Base-by-base conservation (phyloP, 371 early-diverging fungal genomes). In the Nosema muscidifuracis region DNA sequence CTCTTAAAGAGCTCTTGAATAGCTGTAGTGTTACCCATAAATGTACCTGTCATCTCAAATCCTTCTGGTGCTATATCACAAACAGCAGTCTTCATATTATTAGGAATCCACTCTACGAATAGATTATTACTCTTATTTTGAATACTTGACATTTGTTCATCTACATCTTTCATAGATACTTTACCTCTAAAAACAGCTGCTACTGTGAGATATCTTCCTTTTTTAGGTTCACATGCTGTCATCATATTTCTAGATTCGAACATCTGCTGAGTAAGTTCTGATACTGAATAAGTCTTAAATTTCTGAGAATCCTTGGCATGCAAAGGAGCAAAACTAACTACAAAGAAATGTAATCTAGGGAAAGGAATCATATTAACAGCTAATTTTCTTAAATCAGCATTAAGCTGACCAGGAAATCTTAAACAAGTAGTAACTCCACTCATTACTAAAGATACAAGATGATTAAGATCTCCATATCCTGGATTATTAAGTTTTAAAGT, bases 91-190 rank as follows among this genome's bases (percentile, higher is more conserved):
- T 97, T 94, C 83, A 94, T 92, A 85, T 93, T 92, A 87, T 93
- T 93, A 76, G 97, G 97, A 78, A 97, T 94, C 97, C 97, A 97
- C 83, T 94, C 97, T 44, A 94, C 97, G 85, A 97, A 97, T 87
- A 91, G 89, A 16, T 90, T 87, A 53, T 89, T 88, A 87, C 92
- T 93, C 88, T 91, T 92, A 81, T 89, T 89, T 82, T 93, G 93
- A 40, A 92, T 89, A 79, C 87, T 88, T 71, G 91, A 85, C 94
- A 97, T 93, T 84, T 97, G 97, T 87, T 97, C 93, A 76, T 97
- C 97, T 24, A 94, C 93, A 82, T 97, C 97, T 87, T 93, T 94
- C 89, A 93, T 94, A 9, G 92, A 91, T 84, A 94, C 87, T 74
- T 91, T 90, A 74, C 97, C 97, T 86, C 97, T 89, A 91, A 93